Conservation (phyloP, 1,139 yeast genomes). For the Arxiozyma slooffiae region DNA sequence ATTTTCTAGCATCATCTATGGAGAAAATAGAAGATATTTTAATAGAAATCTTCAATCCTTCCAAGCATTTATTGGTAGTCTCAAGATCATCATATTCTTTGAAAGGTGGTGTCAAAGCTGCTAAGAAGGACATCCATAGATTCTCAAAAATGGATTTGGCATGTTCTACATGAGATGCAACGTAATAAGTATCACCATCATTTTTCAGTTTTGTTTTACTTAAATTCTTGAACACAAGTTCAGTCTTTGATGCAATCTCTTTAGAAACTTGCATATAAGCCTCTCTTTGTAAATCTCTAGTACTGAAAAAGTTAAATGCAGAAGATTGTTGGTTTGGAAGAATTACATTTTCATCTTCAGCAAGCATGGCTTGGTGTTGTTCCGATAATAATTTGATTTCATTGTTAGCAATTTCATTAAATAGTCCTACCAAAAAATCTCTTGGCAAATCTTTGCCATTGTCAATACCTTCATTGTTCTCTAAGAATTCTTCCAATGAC, state of each 20-base stretch:
- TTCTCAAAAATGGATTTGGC: slow-evolving; percentile 90
- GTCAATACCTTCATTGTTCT: slow-evolving; percentile 86
- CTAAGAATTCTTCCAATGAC: slow-evolving; percentile 78
- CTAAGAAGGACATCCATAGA: slow-evolving; percentile 93
- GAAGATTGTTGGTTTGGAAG: slow-evolving; percentile 34
- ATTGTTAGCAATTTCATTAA: slow-evolving; percentile 63
- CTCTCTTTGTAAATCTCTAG: slow-evolving; percentile 67
- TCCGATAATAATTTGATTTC: slow-evolving; percentile 90
- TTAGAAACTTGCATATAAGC: slow-evolving; percentile 87
- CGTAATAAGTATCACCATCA: slow-evolving; percentile 31
- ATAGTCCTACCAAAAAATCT: slow-evolving; percentile 59
- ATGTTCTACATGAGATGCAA: slow-evolving; percentile 77
- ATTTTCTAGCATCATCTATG: slow-evolving; percentile 72
- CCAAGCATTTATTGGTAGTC: slow-evolving; percentile 61
- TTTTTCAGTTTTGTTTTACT: slow-evolving; percentile 39
- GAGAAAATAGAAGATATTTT: slow-evolving; percentile 80
- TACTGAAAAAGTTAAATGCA: slow-evolving; percentile 59
- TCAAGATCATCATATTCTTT: slow-evolving; percentile 79
- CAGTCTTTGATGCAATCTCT: slow-evolving; percentile 86
- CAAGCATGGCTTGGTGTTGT: slow-evolving; percentile 81
- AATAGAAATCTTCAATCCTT: slow-evolving; percentile 75
- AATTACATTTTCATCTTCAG: slow-evolving; percentile 45
- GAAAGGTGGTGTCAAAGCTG: slow-evolving; percentile 88
- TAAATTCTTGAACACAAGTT: slow-evolving; percentile 64
- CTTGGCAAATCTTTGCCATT: slow-evolving; percentile 79